Conservation (phyloP, 495 filamentous ascomycete genomes). For the Echria macrotheca region DNA sequence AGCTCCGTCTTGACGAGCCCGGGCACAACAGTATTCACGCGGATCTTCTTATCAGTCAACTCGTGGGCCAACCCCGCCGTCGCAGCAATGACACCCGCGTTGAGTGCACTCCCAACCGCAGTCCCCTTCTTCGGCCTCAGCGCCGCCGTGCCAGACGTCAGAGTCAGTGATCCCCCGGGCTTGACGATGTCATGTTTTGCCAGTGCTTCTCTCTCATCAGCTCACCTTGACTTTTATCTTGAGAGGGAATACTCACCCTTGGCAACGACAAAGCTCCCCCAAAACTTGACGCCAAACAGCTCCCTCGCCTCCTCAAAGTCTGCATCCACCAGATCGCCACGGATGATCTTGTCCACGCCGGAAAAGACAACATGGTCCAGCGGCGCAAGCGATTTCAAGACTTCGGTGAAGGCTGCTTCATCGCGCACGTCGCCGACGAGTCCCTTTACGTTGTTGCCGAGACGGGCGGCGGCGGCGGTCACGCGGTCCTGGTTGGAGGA, state of each 20-base stretch:
- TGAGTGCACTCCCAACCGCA: constrained; percentile 29
- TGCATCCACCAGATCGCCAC: constrained; percentile 32
- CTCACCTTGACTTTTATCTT: no score
- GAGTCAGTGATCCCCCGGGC: constrained; percentile 43
- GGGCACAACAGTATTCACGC: constrained; percentile 52
- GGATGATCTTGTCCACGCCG: constrained; percentile 40
- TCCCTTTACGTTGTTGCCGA: constrained; percentile 20
- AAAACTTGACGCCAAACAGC: constrained; percentile 43
- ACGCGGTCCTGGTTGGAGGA: constrained; percentile 39
- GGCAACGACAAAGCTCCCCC: constrained; percentile 34
- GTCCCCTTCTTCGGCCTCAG: constrained; percentile 36
- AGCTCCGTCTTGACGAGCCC: constrained; percentile 50
- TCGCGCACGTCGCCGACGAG: constrained; percentile 34
- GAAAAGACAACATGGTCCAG: constrained; percentile 43
- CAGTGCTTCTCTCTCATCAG: constrained; percentile 19
- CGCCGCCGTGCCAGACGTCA: constrained; percentile 45
- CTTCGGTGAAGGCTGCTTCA: constrained; percentile 30
- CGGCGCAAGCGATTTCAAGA: constrained; percentile 27
- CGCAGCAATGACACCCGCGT: constrained; percentile 34
- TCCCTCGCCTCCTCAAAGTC: constrained; percentile 33
- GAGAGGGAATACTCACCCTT: constrained; percentile 25
- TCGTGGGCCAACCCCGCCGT: constrained; percentile 47
- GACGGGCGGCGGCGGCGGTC: constrained; percentile 23
- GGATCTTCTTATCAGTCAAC: constrained; percentile 39
- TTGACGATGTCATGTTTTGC: constrained; percentile 37